Evolutionary conservation across 2,329 filamentous ascomycete genomes (phyloP).

Genomic region (Fusarium annulatum): DNA sequence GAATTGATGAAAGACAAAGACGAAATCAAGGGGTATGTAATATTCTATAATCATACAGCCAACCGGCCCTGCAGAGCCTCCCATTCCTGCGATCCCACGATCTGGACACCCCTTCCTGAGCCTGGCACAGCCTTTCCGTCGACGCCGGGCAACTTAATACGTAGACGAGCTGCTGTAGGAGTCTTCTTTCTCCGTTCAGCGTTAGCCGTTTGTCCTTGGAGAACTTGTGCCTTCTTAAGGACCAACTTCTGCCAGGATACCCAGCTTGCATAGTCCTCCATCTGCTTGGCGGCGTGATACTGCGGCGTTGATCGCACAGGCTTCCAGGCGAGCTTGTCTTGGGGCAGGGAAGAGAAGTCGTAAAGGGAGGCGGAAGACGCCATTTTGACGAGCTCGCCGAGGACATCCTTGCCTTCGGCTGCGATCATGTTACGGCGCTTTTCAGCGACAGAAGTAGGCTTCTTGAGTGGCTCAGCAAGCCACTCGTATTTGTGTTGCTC

Average conservation of each 20-base stretch:
- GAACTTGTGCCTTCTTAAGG: slow-evolving; percentile 62
- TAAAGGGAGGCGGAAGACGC: slow-evolving; percentile 67
- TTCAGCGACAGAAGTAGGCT: slow-evolving; percentile 57
- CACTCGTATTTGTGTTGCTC: slow-evolving; percentile 70
- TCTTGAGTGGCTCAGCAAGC: slow-evolving; percentile 69
- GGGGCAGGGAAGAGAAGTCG: slow-evolving; percentile 66
- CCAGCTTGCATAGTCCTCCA: slow-evolving; percentile 74
- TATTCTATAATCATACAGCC: slow-evolving; percentile 45
- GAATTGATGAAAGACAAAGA: slow-evolving; percentile 19
- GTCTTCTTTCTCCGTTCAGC: slow-evolving; percentile 43
- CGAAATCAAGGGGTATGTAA: slow-evolving; percentile 41
- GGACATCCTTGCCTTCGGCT: slow-evolving; percentile 71
- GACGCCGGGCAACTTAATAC: slow-evolving; percentile 60
- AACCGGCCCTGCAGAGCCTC: slow-evolving; percentile 61
- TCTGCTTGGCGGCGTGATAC: slow-evolving; percentile 73
- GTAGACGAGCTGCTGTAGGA: slow-evolving; percentile 58
- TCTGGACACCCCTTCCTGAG: slow-evolving; percentile 57
- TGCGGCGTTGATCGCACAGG: slow-evolving; percentile 72
- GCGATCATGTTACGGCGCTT: slow-evolving; percentile 63
- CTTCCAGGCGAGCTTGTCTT: slow-evolving; percentile 73
- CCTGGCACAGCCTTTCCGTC: slow-evolving; percentile 58
- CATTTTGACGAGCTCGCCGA: slow-evolving; percentile 73
- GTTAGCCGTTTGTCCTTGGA: slow-evolving; percentile 39
- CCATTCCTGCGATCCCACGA: slow-evolving; percentile 67
- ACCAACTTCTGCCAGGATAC: slow-evolving; percentile 67